These are phyloP conservation scores for Helicosporidium sp. DNA, from an alignment of 139 green algal species.

Conservation along the genomic window DNA sequence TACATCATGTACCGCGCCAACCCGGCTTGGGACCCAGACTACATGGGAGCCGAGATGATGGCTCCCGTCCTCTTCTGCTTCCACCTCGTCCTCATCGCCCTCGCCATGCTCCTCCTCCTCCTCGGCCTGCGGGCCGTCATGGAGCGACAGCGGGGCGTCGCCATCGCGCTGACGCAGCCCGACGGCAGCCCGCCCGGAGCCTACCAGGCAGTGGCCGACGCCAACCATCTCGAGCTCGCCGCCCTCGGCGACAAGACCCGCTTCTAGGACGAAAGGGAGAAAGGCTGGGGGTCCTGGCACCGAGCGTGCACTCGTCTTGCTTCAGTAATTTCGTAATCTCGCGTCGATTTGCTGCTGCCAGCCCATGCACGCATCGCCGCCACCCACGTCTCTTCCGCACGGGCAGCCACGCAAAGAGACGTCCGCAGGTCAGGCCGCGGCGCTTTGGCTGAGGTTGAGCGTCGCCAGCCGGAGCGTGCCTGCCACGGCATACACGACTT, in stretches of 20 bases:
- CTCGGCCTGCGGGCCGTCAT: background rate
- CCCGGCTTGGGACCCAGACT: slow-evolving; percentile 20
- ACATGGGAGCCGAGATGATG: slow-evolving; percentile 28
- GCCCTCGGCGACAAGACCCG: too few species aligned
- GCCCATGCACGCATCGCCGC: background rate
- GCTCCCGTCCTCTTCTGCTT: slow-evolving; percentile 10
- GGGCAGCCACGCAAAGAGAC: too few species aligned
- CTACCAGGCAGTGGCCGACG: background rate
- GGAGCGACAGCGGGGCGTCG: background rate
- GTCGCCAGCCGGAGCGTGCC: slow-evolving; percentile 10
- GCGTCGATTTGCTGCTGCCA: background rate
- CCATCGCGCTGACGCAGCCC: background rate
- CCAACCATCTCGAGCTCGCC: background rate
- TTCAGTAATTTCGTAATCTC: slow-evolving; percentile 3
- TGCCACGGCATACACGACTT: slow-evolving; percentile 11
- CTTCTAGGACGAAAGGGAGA: too few species aligned
- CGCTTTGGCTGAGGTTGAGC: background rate
- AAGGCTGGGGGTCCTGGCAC: too few species aligned
- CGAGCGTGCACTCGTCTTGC: too few species aligned
- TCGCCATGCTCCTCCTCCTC: background rate
- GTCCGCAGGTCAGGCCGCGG: background rate
- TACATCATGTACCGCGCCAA: slow-evolving; percentile 26
- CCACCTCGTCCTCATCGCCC: slow-evolving; percentile 5
- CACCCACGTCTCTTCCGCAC: background rate
- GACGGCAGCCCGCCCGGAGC: too few species aligned